Evolutionary conservation across 2,329 filamentous ascomycete genomes (phyloP).

Genomic region (Paecilomyces sp.): DNA sequence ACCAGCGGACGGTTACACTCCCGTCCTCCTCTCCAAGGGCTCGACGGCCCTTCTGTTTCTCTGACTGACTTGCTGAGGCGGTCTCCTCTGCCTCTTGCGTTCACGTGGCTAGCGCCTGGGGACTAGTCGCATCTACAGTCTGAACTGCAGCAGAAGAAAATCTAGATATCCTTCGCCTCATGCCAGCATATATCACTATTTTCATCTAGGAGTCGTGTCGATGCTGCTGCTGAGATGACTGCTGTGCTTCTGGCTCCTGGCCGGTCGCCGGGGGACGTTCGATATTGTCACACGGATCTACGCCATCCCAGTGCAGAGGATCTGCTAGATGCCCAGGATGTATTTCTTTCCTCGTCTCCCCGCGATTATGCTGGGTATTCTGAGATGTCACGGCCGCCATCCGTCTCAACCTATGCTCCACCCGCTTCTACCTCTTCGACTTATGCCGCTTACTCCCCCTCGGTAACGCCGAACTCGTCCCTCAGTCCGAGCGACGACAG

Average conservation of each 20-base stretch:
- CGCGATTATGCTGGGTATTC: background rate
- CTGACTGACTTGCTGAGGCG: background rate
- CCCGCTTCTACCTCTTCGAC: conserved; percentile 22
- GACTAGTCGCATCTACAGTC: background rate
- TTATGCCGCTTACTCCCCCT: conserved; percentile 27
- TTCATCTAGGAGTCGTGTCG: background rate
- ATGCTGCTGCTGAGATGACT: background rate
- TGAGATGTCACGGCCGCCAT: conserved; percentile 10
- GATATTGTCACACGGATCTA: background rate
- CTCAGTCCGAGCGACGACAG: conserved; percentile 20
- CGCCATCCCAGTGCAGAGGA: background rate
- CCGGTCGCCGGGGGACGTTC: background rate
- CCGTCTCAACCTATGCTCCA: conserved; percentile 30
- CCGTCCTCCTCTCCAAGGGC: background rate
- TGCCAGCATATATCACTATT: background rate
- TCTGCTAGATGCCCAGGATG: background rate
- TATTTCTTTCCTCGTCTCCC: background rate
- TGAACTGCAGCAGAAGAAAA: background rate
- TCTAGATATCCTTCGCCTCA: background rate
- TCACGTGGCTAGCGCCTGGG: background rate
- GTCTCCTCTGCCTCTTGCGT: background rate
- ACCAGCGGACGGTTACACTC: background rate
- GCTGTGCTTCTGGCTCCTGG: background rate
- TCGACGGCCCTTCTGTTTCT: background rate
- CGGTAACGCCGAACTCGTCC: conserved; percentile 31